These are phyloP conservation scores for Heritiera littoralis DNA, from an alignment of 345 rosid genomes.

Conservation along the genomic window DNA sequence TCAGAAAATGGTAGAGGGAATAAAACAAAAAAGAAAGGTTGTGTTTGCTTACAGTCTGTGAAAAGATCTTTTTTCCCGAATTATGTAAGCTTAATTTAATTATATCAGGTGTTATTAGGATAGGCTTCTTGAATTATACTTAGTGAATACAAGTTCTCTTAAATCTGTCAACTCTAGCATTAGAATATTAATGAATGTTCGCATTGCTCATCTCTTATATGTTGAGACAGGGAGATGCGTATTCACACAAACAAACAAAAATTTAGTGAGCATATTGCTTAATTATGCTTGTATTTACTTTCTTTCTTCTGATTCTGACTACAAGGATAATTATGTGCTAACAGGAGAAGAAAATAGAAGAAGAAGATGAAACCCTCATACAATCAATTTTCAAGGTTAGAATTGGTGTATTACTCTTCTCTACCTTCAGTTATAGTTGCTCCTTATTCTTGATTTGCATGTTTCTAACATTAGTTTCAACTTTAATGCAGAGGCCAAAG, in stretches of 20 bases:
- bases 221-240: too few species aligned
- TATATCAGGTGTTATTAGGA: not conserved
- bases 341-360: constrained; percentile 62
- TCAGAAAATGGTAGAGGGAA: not conserved
- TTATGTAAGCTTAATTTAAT: not conserved
- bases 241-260: too few species aligned
- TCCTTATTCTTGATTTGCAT: not conserved
- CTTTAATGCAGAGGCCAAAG: constrained; percentile 40
- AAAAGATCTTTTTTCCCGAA: not conserved
- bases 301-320: not conserved
- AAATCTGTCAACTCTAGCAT: not conserved
- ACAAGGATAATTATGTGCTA: not conserved
- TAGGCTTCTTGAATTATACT: not conserved
- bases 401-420: not conserved
- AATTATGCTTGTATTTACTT: too few species aligned
- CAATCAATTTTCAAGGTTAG: constrained; percentile 62
- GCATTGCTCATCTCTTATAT: not conserved
- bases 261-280: too few species aligned
- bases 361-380: constrained; percentile 75
- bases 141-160: not conserved
- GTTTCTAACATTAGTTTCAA: constrained; percentile 14
- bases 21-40: not conserved
- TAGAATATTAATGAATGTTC: not conserved
- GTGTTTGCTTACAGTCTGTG: not conserved
- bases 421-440: not conserved